Evolutionary conservation across 1,139 yeast genomes (phyloP), one percentile per base, ranked within the genome.

Genomic region (Eremothecium sinecaudum): DNA sequence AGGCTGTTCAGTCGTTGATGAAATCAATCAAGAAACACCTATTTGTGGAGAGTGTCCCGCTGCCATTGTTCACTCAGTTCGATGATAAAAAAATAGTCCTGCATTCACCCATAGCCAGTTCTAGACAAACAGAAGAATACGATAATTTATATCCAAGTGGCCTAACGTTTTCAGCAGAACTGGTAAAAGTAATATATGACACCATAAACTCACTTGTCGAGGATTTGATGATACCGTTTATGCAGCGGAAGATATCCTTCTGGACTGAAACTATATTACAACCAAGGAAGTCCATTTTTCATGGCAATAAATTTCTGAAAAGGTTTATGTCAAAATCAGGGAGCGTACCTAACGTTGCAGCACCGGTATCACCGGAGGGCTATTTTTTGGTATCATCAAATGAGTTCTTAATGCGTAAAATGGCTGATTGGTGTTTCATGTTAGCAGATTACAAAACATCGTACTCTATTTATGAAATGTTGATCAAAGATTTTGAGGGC

Each of bases 341-440:
- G 9, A 24, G 22, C 4, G 17, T 44, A 28, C 28, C 45, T 10
- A 29, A 38, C 18, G 34, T 36, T 3, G 32, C 31, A 13, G 41
- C 35, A 12, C 31, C 32, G 18, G 68, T 75, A 29, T 79, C 90
- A 13, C 65, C 83, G 42, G 70, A 75, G 39, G 79, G 87, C 22
- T 72, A 94, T 0, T 52, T 53, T 20, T 27, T 47, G 8, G 47
- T 53, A 0, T 43, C 74, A 1, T 67, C 87, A 0, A 72, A 80
- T 0, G 96, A 86, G 49, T 83, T 84, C 47, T 69, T 73, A 31
- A 66, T 86, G 21, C 64, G 97, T 33, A 80, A 81, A 50, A 62
- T 90, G 27, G 97, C 94, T 0, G 98, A 90, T 56, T 84, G 94
- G 84, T 76, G 90, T 5, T 73, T 90, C 47, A 82, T 90, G 73